Evolutionary conservation across 257 asterid species (phyloP), one percentile per base, ranked within the genome.

Genomic region (Ilex aquifolium): DNA sequence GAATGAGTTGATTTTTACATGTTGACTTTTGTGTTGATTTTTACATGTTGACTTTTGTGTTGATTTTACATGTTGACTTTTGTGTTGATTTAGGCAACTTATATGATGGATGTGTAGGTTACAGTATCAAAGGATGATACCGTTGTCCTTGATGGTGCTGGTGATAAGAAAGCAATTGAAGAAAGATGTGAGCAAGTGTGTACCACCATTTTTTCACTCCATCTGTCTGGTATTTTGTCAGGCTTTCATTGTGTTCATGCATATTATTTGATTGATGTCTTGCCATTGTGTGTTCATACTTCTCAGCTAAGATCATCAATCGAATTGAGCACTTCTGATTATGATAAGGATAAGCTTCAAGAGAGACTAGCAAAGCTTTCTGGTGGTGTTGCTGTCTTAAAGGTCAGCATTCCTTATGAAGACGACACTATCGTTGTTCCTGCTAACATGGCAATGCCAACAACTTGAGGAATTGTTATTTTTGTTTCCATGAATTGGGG

Each of bases 301-400:
- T 21, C 14, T 11, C 54, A 49, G 54, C 14, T 49, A 49, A 49
- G 54, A 49, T 49, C 54, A 15, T 6, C 54, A 3, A 49, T 49
- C 10, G 54, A 49, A 49, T 49, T 12, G 16, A 49, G 54, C 54
- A 49, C 13, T 11, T 49, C 54, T 11, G 54, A 49, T 15, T 49
- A 49, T 49, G 54, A 49, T 49, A 49, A 49, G 54, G 54, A 49
- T 12, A 49, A 49, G 54, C 54, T 49, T 11, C 54, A 49, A 15
- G 54, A 49, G 54, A 49, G 54, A 49, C 54, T 49, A 15, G 54
- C 54, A 49, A 49, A 49, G 16, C 54, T 49, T 49, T 49, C 54
- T 49, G 54, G 54, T 6, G 54, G 54, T 49, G 54, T 49, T 49
- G 54, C 54, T 0, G 54, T 49, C 54, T 49, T 49, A 3, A 49